A percentile compares a stretch with the other conserved stretches of the same genome.
Conservation (phyloP, 768 basidiomycete genomes). For the Baorangia bicolor region DNA sequence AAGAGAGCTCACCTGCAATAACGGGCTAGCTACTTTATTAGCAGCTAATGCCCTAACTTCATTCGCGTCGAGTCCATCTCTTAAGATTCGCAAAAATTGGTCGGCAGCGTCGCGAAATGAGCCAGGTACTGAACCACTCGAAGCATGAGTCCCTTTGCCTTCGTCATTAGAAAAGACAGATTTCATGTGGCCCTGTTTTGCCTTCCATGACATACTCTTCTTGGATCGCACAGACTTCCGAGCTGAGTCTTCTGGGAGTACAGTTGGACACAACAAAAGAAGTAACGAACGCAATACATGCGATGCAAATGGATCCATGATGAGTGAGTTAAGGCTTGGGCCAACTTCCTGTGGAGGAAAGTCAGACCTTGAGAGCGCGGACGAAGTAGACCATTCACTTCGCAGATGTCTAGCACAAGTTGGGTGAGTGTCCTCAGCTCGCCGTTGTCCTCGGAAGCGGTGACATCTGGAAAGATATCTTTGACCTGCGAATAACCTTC, state of each 20-base stretch:
- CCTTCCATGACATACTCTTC: constrained; percentile 80
- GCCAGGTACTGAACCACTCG: constrained; percentile 35
- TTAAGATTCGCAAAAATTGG: constrained; percentile 50
- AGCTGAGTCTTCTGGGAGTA: constrained; percentile 40
- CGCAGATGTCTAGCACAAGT: constrained; percentile 60
- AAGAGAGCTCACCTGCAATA: constrained; percentile 55
- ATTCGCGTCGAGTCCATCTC: constrained; percentile 57
- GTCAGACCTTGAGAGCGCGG: constrained; percentile 14
- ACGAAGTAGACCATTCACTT: constrained; percentile 43
- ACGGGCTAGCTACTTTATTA: constrained; percentile 74
- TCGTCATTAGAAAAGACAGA: constrained; percentile 63
- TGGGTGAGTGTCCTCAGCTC: constrained; percentile 65
- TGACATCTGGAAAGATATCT: constrained; percentile 50
- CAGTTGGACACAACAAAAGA: constrained; percentile 66
- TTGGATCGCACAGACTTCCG: constrained; percentile 68
- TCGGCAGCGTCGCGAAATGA: constrained; percentile 48
- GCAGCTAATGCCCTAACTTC: constrained; percentile 77
- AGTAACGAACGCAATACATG: constrained; percentile 85
- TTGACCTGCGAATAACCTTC: constrained; percentile 40
- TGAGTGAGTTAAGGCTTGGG: constrained; percentile 57
- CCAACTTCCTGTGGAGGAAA: constrained; percentile 59
- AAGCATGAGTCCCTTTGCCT: constrained; percentile 34
- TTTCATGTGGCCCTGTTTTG: constrained; percentile 75
- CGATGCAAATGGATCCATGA: constrained; percentile 87
- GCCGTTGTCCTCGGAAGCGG: constrained; percentile 53